phyloP scores from a whole-genome alignment of 148 eudicot genomes.

The Amaranthus cruentus region DNA sequence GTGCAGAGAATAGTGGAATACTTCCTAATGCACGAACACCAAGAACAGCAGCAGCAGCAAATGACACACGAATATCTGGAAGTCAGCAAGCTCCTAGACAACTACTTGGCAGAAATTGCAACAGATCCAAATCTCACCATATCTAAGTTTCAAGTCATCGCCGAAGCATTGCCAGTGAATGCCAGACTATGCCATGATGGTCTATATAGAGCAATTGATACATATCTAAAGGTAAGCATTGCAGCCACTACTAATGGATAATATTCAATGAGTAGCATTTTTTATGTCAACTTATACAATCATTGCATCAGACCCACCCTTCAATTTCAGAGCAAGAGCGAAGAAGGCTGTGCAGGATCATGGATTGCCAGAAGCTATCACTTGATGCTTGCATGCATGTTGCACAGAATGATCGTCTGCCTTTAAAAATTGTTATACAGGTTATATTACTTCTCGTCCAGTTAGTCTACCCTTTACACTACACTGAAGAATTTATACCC shows the following conservation, averaged over 20 bases:
- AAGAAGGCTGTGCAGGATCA: constrained; percentile 54
- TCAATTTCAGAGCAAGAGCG: constrained; percentile 65
- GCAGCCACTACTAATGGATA: background rate
- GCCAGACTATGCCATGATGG: constrained; percentile 63
- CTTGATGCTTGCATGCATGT: constrained; percentile 73
- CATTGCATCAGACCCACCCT: constrained; percentile 56
- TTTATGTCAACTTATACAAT: constrained; percentile 10
- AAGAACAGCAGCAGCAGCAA: constrained; percentile 26
- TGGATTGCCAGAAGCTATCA: constrained; percentile 61
- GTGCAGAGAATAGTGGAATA: constrained; percentile 63
- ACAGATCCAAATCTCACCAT: constrained; percentile 50
- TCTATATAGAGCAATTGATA: constrained; percentile 64
- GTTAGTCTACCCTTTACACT: background rate
- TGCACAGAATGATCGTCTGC: constrained; percentile 77
- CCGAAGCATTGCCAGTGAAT: constrained; percentile 55
- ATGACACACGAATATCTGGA: constrained; percentile 25
- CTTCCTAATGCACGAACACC: constrained; percentile 53
- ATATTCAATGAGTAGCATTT: constrained; percentile 5
- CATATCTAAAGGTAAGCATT: constrained; percentile 58
- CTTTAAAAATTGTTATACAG: constrained; percentile 58
- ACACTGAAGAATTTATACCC: background rate
- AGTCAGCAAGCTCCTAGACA: constrained; percentile 58
- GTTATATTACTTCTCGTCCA: constrained; percentile 21
- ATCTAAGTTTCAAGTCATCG: constrained; percentile 54
- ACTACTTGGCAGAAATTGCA: constrained; percentile 58